phyloP scores from a whole-genome alignment of 805 yeast species.

The Sugiyamaella qingdaonensis region DNA sequence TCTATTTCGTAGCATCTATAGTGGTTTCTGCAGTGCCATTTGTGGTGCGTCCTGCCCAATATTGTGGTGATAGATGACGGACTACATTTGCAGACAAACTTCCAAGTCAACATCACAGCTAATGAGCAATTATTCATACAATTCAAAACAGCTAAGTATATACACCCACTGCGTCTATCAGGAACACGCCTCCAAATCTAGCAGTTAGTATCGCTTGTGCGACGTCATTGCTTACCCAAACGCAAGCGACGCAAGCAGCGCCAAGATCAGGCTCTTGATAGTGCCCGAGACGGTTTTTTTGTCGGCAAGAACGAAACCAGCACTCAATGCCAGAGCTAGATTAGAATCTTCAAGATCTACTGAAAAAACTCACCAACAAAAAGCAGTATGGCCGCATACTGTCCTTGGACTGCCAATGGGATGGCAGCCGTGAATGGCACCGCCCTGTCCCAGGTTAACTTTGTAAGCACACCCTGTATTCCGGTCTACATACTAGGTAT shows the following conservation, averaged over 20 bases:
- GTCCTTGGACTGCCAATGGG: slow-evolving; percentile 24
- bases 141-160: slow-evolving; percentile 31
- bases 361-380: slow-evolving; percentile 15
- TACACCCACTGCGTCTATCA: slow-evolving; percentile 44
- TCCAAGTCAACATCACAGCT: too few species aligned
- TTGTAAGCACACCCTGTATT: neutral
- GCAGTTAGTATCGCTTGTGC: neutral
- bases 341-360: neutral
- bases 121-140: too few species aligned
- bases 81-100: too few species aligned
- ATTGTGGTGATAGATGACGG: too few species aligned
- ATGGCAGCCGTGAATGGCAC: slow-evolving; percentile 22
- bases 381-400: slow-evolving; percentile 21
- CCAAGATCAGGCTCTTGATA: slow-evolving; percentile 25
- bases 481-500: neutral
- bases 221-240: slow-evolving; percentile 29
- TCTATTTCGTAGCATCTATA: too few species aligned
- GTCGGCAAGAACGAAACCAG: slow-evolving; percentile 22
- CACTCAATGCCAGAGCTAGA: slow-evolving; percentile 22
- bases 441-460: neutral
- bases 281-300: slow-evolving; percentile 18
- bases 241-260: slow-evolving; percentile 34
- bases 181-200: slow-evolving; percentile 38
- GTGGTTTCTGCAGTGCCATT: too few species aligned
- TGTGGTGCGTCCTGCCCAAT: too few species aligned